Base-by-base conservation (phyloP, 2,329 filamentous ascomycete genomes). In the Pyrenophora teres region DNA sequence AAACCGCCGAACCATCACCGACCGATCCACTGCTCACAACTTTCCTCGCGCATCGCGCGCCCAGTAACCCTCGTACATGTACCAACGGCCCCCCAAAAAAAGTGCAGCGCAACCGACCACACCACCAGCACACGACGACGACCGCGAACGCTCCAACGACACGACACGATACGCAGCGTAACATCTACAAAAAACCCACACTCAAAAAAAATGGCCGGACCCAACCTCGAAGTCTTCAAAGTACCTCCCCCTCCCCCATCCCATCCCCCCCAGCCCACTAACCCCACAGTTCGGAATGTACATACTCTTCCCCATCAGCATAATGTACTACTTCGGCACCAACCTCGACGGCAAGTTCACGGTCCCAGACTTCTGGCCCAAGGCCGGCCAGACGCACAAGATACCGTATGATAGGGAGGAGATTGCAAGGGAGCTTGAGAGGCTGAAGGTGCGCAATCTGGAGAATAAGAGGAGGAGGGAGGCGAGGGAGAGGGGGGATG, bases 271-370 rank as follows among this genome's bases (percentile, higher is more conserved):
- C 1, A 25, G 12, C 13, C 7, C n/a, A n/a, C 36, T 25, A 9
- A 0, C 9, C 25, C n/a, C 30, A 44, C 50, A 97, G 93, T 99
- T 99, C 76, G 92, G 93, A 79, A 90, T 95, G 83, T 99, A 99
- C 80, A 87, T 99, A 79, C 88, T 97, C 83, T 99, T 99, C 78
- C 94, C 94, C 15, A 97, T 99, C 69, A 92, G 90, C 66, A 92
- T 94, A 81, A 99, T 99, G 94, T 97, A 95, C 82, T 99, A 99
- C 81, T 99, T 97, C 76, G 94, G 94, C 72, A 96, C 92, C 50
- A 99, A 99, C 76, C 90, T 99, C 71, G 94, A 99, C 77, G 83
- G 88, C 62, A 64, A 60, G 40, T 99, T 99, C 80, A 79, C 83
- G 40, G 90, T 97, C 1, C 87, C 89, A 18, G 89, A 88, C 51